phyloP scores from a whole-genome alignment of 352 stramenopile genomes.

The Elongisporangium anandrum region DNA sequence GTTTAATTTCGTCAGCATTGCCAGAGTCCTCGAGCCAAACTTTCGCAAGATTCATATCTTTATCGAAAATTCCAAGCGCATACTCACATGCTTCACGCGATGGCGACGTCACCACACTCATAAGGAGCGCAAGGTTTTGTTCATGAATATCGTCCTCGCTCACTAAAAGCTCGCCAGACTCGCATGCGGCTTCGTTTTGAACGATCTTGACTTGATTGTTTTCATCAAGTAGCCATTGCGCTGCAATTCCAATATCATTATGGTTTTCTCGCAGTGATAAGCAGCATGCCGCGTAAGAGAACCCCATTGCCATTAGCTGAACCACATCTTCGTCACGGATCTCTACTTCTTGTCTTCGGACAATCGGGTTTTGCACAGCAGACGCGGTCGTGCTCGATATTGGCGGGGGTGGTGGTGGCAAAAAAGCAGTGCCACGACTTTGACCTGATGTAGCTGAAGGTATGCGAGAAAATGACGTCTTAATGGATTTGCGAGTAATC shows the following conservation, averaged over 20 bases:
- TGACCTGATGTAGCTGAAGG: background rate
- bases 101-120: slow-evolving; percentile 49
- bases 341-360: slow-evolving; percentile 8
- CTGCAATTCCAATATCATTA: slow-evolving; percentile 66
- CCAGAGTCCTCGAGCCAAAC: slow-evolving; percentile 57
- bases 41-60: slow-evolving; percentile 57
- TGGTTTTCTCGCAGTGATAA: slow-evolving; percentile 64
- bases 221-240: slow-evolving; percentile 82
- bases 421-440: background rate
- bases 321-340: slow-evolving; percentile 81
- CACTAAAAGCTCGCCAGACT: slow-evolving; percentile 42
- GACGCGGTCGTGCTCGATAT: background rate
- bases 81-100: slow-evolving; percentile 62
- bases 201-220: slow-evolving; percentile 69
- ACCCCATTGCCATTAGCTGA: slow-evolving; percentile 86
- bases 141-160: slow-evolving; percentile 61
- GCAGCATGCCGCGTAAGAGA: slow-evolving; percentile 79
- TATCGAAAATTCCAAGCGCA: slow-evolving; percentile 55
- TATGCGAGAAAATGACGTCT: slow-evolving; percentile 68
- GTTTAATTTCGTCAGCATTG: slow-evolving; percentile 62
- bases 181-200: slow-evolving; percentile 47
- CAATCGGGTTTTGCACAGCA: background rate
- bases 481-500: slow-evolving; percentile 61
- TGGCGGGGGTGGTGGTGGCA: background rate
- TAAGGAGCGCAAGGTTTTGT: slow-evolving; percentile 64